These are phyloP conservation scores for Globisporangium perplexum DNA, from an alignment of 352 stramenopile species.

Conservation along the genomic window DNA sequence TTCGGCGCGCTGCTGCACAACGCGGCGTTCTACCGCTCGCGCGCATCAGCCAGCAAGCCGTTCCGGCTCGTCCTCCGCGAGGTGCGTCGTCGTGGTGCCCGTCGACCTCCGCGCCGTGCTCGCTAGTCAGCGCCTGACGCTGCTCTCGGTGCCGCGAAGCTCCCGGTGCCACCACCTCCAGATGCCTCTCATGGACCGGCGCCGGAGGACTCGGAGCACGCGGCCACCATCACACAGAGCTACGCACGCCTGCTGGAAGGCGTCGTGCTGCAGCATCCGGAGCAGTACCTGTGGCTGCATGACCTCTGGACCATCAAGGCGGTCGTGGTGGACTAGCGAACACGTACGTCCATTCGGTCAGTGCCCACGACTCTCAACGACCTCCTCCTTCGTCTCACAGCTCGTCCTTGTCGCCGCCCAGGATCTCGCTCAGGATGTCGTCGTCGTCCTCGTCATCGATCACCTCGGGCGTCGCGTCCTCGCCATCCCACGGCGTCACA, in stretches of 20 bases:
- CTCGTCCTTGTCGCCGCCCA: constrained; percentile 72
- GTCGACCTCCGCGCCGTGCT: background rate
- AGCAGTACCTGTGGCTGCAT: constrained; percentile 58
- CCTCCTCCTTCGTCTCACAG: constrained; percentile 31
- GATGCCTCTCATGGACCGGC: background rate
- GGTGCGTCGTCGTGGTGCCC: too few species aligned
- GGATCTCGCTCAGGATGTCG: constrained; percentile 85
- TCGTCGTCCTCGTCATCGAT: constrained; percentile 81
- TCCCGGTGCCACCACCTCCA: background rate
- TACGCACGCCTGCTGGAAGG: constrained; percentile 35
- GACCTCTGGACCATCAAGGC: constrained; percentile 33
- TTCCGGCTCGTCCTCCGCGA: constrained; percentile 35
- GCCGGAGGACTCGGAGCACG: background rate
- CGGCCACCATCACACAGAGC: constrained; percentile 22
- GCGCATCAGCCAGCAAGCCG: constrained; percentile 17
- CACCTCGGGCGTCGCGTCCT: constrained; percentile 62
- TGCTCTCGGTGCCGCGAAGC: background rate
- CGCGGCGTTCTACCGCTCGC: constrained; percentile 16
- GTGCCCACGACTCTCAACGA: too few species aligned
- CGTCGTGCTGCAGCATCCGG: constrained; percentile 20
- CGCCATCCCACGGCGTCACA: constrained; percentile 70
- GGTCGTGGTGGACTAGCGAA: background rate
- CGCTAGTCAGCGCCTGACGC: background rate
- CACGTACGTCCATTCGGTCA: background rate
- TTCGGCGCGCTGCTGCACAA: constrained; percentile 46